Percentiles rank a stretch among this genome's conserved stretches.
phyloP scores from a whole-genome alignment of 106 monocot genomes.

The Acorus gramineus region DNA sequence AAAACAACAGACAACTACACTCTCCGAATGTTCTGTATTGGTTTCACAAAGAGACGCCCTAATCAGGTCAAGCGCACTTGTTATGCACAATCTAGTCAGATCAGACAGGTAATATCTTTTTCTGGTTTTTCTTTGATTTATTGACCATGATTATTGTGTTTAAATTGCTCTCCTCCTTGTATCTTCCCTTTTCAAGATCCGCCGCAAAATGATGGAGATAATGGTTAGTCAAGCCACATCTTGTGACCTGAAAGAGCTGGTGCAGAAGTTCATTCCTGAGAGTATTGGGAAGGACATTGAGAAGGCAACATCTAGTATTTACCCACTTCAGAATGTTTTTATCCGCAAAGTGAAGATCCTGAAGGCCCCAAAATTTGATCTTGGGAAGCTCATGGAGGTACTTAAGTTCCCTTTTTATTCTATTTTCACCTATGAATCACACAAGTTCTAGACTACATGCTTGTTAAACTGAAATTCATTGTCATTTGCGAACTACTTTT shows the following conservation, averaged over 20 bases:
- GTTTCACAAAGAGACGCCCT: constrained; percentile 74
- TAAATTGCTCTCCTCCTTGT: neutral
- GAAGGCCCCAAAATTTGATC: constrained; percentile 80
- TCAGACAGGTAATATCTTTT: constrained; percentile 45
- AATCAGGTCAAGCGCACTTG: constrained; percentile 94
- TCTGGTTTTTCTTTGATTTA: too few relatives aligned
- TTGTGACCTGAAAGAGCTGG: constrained; percentile 66
- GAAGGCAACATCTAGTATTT: constrained; percentile 69
- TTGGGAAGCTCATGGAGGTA: constrained; percentile 93
- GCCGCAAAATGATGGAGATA: constrained; percentile 79
- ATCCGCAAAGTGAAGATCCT: constrained; percentile 83
- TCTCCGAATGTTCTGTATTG: constrained; percentile 84
- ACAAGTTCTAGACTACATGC: too few relatives aligned
- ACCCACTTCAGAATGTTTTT: constrained; percentile 73
- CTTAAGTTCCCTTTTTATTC: too few relatives aligned
- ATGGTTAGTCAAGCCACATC: constrained; percentile 68
- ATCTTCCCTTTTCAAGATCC: constrained; percentile 33
- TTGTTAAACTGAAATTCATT: too few relatives aligned
- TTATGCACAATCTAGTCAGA: constrained; percentile 81
- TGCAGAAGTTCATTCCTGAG: constrained; percentile 74
- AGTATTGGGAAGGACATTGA: constrained; percentile 81
- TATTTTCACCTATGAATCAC: too few relatives aligned
- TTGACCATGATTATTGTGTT: too few relatives aligned
- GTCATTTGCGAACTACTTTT: too few relatives aligned
- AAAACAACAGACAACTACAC: constrained; percentile 86